Conservation (phyloP, 805 yeast species). For the Ogataea minuta region DNA sequence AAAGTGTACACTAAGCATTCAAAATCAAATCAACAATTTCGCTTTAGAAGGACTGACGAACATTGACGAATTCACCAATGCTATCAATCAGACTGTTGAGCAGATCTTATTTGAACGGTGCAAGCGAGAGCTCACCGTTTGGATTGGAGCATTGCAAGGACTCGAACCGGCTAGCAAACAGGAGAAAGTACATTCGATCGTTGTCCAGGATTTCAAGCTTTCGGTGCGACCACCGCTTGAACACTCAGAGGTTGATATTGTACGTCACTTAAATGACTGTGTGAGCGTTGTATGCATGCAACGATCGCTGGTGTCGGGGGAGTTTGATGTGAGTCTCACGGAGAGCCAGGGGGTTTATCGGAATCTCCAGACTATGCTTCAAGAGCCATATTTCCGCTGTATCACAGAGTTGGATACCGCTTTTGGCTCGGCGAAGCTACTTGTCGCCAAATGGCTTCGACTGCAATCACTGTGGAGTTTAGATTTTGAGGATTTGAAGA, state of each 20-base stretch:
- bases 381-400: slow-evolving; percentile 22
- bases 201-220: slow-evolving; percentile 38
- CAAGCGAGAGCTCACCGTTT: slow-evolving; percentile 13
- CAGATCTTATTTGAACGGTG: slow-evolving; percentile 32
- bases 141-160: slow-evolving; percentile 8
- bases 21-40: slow-evolving; percentile 35
- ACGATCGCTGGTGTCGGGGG: slow-evolving; percentile 20
- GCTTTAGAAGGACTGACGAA: slow-evolving; percentile 38
- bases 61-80: slow-evolving; percentile 31
- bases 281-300: slow-evolving; percentile 29
- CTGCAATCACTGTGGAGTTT: slow-evolving; percentile 63
- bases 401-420: slow-evolving; percentile 34
- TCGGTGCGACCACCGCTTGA: slow-evolving; percentile 41
- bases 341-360: background rate
- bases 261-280: slow-evolving; percentile 27
- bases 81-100: slow-evolving; percentile 35
- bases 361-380: background rate
- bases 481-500: slow-evolving; percentile 39
- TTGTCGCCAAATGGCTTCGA: slow-evolving; percentile 50
- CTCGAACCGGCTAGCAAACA: slow-evolving; percentile 37
- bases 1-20: slow-evolving; percentile 30
- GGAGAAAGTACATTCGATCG: slow-evolving; percentile 38
- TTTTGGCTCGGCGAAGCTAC: slow-evolving; percentile 32
- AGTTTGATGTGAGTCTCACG: slow-evolving; percentile 21
- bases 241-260: slow-evolving; percentile 33